Evolutionary conservation across 2,329 filamentous ascomycete species (phyloP), one percentile per base, ranked within the genome.

Genomic region (Fusarium cyanostomum): DNA sequence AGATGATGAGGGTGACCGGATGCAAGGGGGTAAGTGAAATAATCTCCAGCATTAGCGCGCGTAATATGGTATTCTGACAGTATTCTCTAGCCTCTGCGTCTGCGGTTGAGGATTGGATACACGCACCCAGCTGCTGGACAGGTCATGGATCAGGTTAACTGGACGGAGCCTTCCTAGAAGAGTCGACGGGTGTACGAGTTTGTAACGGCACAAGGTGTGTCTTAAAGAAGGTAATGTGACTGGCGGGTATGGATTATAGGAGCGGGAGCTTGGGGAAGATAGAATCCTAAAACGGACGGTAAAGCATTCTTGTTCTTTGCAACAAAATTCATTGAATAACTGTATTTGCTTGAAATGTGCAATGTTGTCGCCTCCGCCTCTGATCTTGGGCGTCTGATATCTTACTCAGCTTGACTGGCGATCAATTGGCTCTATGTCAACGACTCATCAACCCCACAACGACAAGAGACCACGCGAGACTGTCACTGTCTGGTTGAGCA

Each of bases 91-190:
- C 84, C 90, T 66, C 85, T 99, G 64, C 88, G 94, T 62, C 81
- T 99, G 70, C 89, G 95, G 73, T 81, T 99, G 72, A 93, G 93
- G 78, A 86, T 99, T 72, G 88, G 86, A 55, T 98, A 93, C 75
- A 81, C 86, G 30, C 90, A 91, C 75, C 87, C 90, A 55, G 85
- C 86, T 56, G 86, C 82, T 21, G 88, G 88, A 49, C 85, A 89
- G 62, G 84, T 96, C 15, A 90, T 90, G 74, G 95, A 99, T 73
- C 94, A 98, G 79, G 93, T 98, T 56, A 96, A 97, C 80, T 99
- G 95, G 95, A 89, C 91, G 27, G 95, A 99, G 78, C 89, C 92
- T 52, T 82, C 79, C 48, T 81, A 64, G 59, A 39, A 24, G 18
- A 15, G 26, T n/a, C 42, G 26, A 35, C 21, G 35, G 16, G 43